These are phyloP conservation scores for Nyssa sinensis DNA, from an alignment of 148 eudicot genomes.

Conservation along the genomic window DNA sequence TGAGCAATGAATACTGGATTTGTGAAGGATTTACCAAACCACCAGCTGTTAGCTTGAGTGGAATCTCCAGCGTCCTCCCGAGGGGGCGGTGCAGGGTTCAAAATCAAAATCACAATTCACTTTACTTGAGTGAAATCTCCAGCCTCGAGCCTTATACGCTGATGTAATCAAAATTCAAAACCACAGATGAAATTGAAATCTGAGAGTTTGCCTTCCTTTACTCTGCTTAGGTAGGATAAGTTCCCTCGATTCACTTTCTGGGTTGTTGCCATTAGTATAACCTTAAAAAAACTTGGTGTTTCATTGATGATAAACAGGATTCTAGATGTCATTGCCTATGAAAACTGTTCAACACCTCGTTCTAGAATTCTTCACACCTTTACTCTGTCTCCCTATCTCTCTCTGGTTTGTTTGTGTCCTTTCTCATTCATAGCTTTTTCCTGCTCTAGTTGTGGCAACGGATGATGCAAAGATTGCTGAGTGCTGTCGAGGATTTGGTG, in stretches of 20 bases:
- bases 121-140: not conserved
- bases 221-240: not conserved
- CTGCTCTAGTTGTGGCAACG: constrained; percentile 84
- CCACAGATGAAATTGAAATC: not conserved
- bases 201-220: not conserved
- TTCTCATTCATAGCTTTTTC: constrained; percentile 10
- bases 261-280: not conserved
- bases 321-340: not conserved
- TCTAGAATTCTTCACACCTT: not conserved
- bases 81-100: not conserved
- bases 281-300: not conserved
- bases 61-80: too few relatives aligned
- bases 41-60: too few relatives aligned
- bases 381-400: not conserved
- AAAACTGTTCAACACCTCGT: not conserved
- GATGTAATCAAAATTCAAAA: not conserved
- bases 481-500: constrained; percentile 93
- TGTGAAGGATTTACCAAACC: not conserved
- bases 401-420: not conserved
- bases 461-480: constrained; percentile 96
- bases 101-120: not conserved
- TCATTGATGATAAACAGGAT: not conserved
- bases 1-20: not conserved
- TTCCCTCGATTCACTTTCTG: not conserved
- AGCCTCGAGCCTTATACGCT: not conserved